These are phyloP conservation scores for Pichia sp. DNA, from an alignment of 1,139 yeast genomes.

Conservation along the genomic window DNA sequence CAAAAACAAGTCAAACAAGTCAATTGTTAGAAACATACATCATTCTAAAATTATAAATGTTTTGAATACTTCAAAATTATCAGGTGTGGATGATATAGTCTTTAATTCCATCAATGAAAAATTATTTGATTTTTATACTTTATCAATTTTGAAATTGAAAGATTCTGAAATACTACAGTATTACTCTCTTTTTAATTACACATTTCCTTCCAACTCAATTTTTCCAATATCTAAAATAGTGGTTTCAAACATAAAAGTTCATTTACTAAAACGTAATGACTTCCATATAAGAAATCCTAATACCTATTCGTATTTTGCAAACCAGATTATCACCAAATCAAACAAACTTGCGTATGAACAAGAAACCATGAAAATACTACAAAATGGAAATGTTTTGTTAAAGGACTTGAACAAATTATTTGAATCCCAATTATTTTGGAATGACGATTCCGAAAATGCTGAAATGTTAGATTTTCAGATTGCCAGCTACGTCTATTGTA, in stretches of 20 bases:
- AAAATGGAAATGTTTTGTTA: constrained; percentile 19
- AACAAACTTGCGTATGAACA: not conserved
- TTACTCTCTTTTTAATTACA: constrained; percentile 5
- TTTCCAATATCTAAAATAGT: not conserved
- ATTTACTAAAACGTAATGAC: constrained; percentile 24
- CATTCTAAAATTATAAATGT: constrained; percentile 25
- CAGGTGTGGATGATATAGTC: constrained; percentile 24
- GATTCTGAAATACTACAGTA: constrained; percentile 7
- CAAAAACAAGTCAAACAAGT: constrained; percentile 23
- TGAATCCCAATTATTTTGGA: not conserved
- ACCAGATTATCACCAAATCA: constrained; percentile 5
- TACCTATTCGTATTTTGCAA: constrained; percentile 11
- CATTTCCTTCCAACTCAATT: not conserved
- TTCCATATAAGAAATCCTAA: constrained; percentile 22
- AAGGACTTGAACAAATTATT: constrained; percentile 14
- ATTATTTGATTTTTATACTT: constrained; percentile 39
- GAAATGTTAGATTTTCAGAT: constrained; percentile 24
- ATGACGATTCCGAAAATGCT: constrained; percentile 9
- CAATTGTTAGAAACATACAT: constrained; percentile 26
- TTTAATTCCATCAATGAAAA: constrained; percentile 34
- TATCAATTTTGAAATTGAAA: constrained; percentile 17
- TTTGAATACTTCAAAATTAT: constrained; percentile 23
- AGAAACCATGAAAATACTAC: constrained; percentile 15
- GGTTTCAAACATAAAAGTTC: constrained; percentile 8
- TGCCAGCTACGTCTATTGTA: constrained; percentile 22